phyloP scores from a whole-genome alignment of 352 stramenopile genomes.

The Globisporangium perplexum region DNA sequence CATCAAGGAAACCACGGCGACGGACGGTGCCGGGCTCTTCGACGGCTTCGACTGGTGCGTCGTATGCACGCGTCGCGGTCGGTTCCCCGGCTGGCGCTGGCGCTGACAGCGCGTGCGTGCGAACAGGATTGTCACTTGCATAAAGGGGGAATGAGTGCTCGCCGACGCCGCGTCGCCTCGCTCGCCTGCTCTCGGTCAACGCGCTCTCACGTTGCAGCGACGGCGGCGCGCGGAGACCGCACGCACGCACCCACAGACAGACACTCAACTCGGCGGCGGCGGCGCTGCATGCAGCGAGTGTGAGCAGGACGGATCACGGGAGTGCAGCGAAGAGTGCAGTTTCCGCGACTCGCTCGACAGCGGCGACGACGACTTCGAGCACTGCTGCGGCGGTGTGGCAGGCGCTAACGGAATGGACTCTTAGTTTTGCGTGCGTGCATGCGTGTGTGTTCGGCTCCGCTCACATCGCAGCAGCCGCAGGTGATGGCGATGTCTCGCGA shows the following conservation, averaged over 20 bases:
- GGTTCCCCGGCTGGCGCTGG: too few species aligned
- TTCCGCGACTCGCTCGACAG: background rate
- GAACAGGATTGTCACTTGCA: slow-evolving; percentile 84
- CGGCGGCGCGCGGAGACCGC: background rate
- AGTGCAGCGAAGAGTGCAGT: background rate
- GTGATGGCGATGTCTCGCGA: too few species aligned
- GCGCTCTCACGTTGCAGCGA: background rate
- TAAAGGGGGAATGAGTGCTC: slow-evolving; percentile 74
- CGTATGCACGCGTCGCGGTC: too few species aligned
- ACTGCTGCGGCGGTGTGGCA: background rate
- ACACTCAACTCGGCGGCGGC: background rate
- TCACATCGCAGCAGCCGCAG: background rate
- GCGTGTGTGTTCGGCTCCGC: too few species aligned
- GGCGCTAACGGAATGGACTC: background rate
- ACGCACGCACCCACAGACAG: too few species aligned
- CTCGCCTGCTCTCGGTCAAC: background rate
- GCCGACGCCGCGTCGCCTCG: background rate
- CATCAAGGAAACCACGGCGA: slow-evolving; percentile 98
- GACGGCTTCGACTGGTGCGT: slow-evolving; percentile 98
- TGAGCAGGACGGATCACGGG: background rate
- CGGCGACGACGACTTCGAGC: too few species aligned
- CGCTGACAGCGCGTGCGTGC: background rate
- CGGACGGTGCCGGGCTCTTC: slow-evolving; percentile 97
- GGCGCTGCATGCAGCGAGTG: too few species aligned
- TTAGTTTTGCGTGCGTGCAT: background rate